A percentile compares a stretch with the other conserved stretches of the same genome.
These are phyloP conservation scores for Saccharomycopsis synnaedendra DNA, from an alignment of 805 yeast genomes.

Conservation along the genomic window DNA sequence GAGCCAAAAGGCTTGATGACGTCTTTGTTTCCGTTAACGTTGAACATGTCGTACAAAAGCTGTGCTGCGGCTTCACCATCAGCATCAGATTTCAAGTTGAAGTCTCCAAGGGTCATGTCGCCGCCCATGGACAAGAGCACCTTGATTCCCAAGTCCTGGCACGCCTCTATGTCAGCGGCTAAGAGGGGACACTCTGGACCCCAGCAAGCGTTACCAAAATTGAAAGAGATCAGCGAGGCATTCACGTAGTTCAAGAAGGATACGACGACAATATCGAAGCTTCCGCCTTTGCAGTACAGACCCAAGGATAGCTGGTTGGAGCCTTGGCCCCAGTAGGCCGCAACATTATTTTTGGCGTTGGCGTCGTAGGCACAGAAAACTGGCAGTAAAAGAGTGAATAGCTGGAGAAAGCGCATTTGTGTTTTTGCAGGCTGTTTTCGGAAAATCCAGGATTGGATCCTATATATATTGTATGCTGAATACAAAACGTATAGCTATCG, in stretches of 20 bases:
- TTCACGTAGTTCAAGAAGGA: slow-evolving; percentile 30
- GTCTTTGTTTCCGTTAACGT: slow-evolving; percentile 29
- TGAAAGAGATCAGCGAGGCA: slow-evolving; percentile 20
- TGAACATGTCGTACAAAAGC: slow-evolving; percentile 51
- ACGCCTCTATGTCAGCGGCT: slow-evolving; percentile 57
- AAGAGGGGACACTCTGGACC: slow-evolving; percentile 27
- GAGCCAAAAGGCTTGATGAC: slow-evolving; percentile 10
- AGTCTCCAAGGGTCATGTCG: slow-evolving; percentile 54
- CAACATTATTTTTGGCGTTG: slow-evolving; percentile 36
- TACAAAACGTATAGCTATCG: no score
- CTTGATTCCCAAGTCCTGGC: slow-evolving; percentile 69
- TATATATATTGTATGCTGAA: no score
- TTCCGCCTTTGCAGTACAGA: slow-evolving; percentile 39
- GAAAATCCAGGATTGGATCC: no score
- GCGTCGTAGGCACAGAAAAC: slow-evolving; percentile 21
- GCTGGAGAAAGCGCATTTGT: no score
- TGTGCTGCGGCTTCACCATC: slow-evolving; percentile 59
- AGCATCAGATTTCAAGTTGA: slow-evolving; percentile 73
- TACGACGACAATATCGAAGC: slow-evolving; percentile 31
- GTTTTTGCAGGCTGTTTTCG: no score
- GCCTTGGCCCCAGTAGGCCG: slow-evolving; percentile 64
- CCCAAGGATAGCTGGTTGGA: slow-evolving; percentile 34
- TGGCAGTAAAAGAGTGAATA: no score
- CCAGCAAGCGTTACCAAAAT: slow-evolving; percentile 34
- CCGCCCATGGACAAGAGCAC: slow-evolving; percentile 71